Evolutionary conservation across 192 early-diverging fungal species (phyloP), one percentile per base, ranked within the genome.

Genomic region (Coemansia nantahalensis): DNA sequence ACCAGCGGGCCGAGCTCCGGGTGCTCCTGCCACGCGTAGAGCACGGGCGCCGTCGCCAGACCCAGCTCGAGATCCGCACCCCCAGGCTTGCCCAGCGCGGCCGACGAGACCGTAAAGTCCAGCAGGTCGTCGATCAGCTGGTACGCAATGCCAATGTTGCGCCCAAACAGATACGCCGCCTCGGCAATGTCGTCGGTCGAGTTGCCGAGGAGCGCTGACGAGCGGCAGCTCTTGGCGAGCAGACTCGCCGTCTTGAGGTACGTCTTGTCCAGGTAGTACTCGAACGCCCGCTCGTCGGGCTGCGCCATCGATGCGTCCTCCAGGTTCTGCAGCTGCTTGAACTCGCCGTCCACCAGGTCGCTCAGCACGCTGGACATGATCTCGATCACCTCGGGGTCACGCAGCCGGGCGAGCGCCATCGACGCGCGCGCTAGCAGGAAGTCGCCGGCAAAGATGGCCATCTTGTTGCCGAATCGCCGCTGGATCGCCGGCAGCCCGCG

Each of bases 311-410:
- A 59, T 7, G 64, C 65, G 28, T 48, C 67, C 21, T 79, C 62
- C 17, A 82, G 68, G 54, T 93, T 92, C 41, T 87, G 79, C 8
- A 98, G 78, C 68, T 96, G 95, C 91, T 95, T 95, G 46, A 98
- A 93, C 73, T 98, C 95, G 17, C 95, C 95, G 55, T 98, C 95
- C 0, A 96, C 94, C 33, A 96, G 78, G 51, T 96, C 89, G 17
- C 89, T 85, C 65, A 98, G 92, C 37, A 90, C 88, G 8, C 94
- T 92, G 40, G 91, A 86, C 62, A 96, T 84, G 18, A 98, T 79
- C 51, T 96, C 95, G 19, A 90, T 94, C 3, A 94, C 92, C 58
- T 96, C 92, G 16, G 90, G 77, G 54, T 94, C 91, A 21, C 91
- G 83, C 54, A 98, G 68, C 18, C 92, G 80, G 3, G 94, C 89